phyloP scores from a whole-genome alignment of 108 stramenopile genomes.

The Schizochytrium sp. region DNA sequence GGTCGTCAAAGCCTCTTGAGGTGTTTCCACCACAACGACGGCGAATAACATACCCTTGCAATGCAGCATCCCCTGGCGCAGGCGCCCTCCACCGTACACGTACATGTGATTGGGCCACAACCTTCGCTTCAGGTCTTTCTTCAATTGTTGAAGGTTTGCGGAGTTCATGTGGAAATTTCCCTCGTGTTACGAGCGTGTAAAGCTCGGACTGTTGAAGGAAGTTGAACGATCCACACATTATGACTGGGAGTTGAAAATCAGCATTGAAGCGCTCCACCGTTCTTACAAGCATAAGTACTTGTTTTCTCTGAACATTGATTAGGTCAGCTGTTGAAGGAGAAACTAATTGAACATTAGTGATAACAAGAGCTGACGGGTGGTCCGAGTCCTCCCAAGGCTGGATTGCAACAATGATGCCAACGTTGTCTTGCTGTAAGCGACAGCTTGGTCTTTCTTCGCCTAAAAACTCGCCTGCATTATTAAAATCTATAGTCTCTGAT shows the following conservation, averaged over 20 bases:
- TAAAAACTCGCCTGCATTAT: background rate
- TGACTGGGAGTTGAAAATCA: slow-evolving; percentile 71
- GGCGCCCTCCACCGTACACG: background rate
- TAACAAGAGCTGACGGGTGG: slow-evolving; percentile 62
- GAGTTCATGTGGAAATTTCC: slow-evolving; percentile 30
- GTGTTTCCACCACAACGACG: slow-evolving; percentile 10
- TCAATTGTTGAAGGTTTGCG: background rate
- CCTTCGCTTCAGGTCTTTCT: background rate
- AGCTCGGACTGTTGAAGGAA: slow-evolving; percentile 66
- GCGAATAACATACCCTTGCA: slow-evolving; percentile 34
- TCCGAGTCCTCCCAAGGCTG: slow-evolving; percentile 68
- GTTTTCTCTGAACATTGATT: slow-evolving; percentile 67
- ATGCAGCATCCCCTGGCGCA: slow-evolving; percentile 9
- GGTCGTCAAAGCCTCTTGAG: slow-evolving; percentile 22
- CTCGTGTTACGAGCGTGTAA: slow-evolving; percentile 65
- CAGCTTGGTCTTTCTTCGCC: slow-evolving; percentile 20
- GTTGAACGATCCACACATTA: slow-evolving; percentile 72
- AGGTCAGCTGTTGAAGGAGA: slow-evolving; percentile 48
- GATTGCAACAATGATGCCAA: slow-evolving; percentile 66
- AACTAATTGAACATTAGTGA: slow-evolving; percentile 67
- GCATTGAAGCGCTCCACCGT: slow-evolving; percentile 70
- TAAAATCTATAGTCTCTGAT: slow-evolving; percentile 35
- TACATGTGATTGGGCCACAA: slow-evolving; percentile 38
- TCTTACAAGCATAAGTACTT: slow-evolving; percentile 66
- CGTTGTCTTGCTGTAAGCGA: slow-evolving; percentile 63